Conservation (phyloP, 2,329 filamentous ascomycete genomes). For the Beauveria asiatica region DNA sequence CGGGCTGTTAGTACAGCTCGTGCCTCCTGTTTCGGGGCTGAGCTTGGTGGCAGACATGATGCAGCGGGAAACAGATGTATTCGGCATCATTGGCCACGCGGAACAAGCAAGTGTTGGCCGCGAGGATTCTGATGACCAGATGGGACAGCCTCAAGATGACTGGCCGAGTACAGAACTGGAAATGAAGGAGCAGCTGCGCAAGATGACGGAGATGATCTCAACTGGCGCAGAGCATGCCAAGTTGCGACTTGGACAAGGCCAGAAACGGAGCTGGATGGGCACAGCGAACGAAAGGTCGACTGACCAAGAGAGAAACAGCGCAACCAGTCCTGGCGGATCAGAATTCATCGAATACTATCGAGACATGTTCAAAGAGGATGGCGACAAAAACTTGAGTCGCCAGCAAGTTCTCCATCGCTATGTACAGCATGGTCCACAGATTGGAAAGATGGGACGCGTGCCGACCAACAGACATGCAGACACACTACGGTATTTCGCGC, state of each 20-base stretch:
- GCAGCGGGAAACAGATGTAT: slow-evolving; percentile 12
- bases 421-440: background rate
- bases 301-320: background rate
- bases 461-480: background rate
- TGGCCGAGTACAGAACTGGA: background rate
- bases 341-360: background rate
- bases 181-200: background rate
- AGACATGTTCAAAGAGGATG: slow-evolving; percentile 1
- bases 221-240: background rate
- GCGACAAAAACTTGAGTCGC: background rate
- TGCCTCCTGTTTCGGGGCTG: background rate
- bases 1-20: background rate
- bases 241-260: background rate
- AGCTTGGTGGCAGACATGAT: slow-evolving; percentile 8
- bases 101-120: background rate
- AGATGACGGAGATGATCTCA: background rate
- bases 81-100: slow-evolving; percentile 18
- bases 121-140: background rate
- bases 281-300: background rate
- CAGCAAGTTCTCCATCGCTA: background rate
- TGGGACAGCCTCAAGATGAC: background rate
- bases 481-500: background rate
- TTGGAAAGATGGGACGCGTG: background rate
- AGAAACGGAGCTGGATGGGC: background rate
- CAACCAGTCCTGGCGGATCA: background rate